phyloP scores from a whole-genome alignment of 1,139 yeast genomes.

The Diutina siamensis region DNA sequence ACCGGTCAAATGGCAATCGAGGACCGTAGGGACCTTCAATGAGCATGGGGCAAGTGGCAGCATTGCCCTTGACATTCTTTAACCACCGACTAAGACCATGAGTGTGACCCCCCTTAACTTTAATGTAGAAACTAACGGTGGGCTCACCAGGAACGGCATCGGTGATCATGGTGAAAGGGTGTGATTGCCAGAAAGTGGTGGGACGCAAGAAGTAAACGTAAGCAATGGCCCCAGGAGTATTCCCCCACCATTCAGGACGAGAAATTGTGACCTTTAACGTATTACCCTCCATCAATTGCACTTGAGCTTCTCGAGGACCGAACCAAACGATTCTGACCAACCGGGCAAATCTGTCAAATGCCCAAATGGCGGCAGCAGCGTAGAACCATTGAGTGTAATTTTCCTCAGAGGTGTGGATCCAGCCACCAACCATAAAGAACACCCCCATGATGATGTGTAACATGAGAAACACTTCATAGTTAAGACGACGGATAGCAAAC shows the following conservation, averaged over 20 bases:
- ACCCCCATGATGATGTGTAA: slow-evolving; percentile 30
- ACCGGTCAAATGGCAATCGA: slow-evolving; percentile 18
- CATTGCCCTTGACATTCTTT: slow-evolving; percentile 15
- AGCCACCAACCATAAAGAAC: slow-evolving; percentile 32
- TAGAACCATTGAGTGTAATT: slow-evolving; percentile 21
- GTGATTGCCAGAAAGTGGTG: slow-evolving; percentile 11
- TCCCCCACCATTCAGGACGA: slow-evolving; percentile 18
- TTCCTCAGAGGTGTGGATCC: slow-evolving; percentile 29
- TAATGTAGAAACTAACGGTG: slow-evolving; percentile 9
- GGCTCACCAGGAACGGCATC: slow-evolving; percentile 7
- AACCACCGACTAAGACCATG: slow-evolving; percentile 13
- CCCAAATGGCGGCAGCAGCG: slow-evolving; percentile 9
- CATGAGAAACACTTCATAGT: slow-evolving; percentile 34
- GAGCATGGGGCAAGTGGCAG: slow-evolving; percentile 11
- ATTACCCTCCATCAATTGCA: slow-evolving; percentile 35
- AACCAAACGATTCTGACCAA: slow-evolving; percentile 9
- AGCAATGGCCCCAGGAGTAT: slow-evolving; percentile 11
- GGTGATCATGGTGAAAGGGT: slow-evolving; percentile 14
- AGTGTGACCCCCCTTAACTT: slow-evolving; percentile 11
- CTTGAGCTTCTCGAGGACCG: slow-evolving; percentile 24
- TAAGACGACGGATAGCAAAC: background rate
- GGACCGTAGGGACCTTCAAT: slow-evolving; percentile 12
- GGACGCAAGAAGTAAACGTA: slow-evolving; percentile 9
- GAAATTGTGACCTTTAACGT: slow-evolving; percentile 32
- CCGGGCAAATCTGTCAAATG: slow-evolving; percentile 9